Evolutionary conservation across 768 basidiomycete species (phyloP).

Genomic region (Phylloporus sp.): DNA sequence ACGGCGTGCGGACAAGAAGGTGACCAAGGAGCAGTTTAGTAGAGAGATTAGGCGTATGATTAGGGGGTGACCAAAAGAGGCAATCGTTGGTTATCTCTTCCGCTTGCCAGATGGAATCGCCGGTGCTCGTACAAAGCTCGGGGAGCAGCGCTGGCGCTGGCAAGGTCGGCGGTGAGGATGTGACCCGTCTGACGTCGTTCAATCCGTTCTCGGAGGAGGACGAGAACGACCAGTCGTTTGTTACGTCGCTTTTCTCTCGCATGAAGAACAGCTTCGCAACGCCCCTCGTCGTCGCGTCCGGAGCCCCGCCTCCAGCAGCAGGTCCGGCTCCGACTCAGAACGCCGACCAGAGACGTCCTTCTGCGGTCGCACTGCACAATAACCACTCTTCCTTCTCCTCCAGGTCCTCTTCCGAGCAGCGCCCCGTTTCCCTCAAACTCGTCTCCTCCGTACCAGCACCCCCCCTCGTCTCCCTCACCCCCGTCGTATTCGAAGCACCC

Average conservation of each 20-base stretch:
- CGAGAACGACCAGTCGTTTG: conserved; percentile 83
- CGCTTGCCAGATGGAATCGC: conserved; percentile 31
- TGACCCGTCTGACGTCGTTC: conserved; percentile 75
- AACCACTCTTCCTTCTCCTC: conserved; percentile 45
- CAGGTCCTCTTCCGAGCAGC: conserved; percentile 46
- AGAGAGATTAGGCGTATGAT: conserved; percentile 48
- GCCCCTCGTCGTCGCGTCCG: conserved; percentile 51
- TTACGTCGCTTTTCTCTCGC: conserved; percentile 73
- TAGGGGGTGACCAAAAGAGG: conserved; percentile 10
- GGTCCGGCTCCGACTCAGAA: conserved; percentile 28
- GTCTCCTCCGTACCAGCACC: conserved; percentile 59
- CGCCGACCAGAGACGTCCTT: conserved; percentile 57
- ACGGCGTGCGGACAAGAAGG: conserved; percentile 65
- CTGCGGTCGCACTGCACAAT: conserved; percentile 39
- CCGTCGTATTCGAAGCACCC: conserved; percentile 74
- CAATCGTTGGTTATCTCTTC: conserved; percentile 4
- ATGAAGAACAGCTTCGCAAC: conserved; percentile 76
- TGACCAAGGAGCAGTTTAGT: conserved; percentile 56
- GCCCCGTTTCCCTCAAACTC: conserved; percentile 52
- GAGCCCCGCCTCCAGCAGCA: conserved; percentile 34
- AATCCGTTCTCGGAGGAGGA: conserved; percentile 93
- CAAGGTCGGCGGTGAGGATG: conserved; percentile 55
- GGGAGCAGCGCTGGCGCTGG: conserved; percentile 53
- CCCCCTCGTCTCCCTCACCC: conserved; percentile 79
- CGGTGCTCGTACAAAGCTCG: conserved; percentile 36